Evolutionary conservation across 2,329 filamentous ascomycete species (phyloP).

Genomic region (Aspergillus alliaceus): DNA sequence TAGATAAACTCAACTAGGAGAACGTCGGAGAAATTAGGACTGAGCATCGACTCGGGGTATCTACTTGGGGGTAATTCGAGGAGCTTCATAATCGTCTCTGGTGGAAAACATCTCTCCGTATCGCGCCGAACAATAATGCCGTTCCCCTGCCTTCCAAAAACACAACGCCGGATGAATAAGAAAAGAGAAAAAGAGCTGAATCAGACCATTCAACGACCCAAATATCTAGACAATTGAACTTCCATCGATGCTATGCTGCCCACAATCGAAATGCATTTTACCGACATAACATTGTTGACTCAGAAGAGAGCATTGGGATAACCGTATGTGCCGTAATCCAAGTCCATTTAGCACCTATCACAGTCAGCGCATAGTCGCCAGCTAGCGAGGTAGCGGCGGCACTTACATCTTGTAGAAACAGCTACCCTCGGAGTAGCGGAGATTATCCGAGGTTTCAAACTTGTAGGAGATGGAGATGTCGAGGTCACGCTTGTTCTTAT

Average conservation of each 20-base stretch:
- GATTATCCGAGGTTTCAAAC: conserved; percentile 72
- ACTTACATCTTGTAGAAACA: conserved; percentile 74
- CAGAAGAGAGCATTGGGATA: conserved; percentile 17
- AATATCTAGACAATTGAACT: conserved; percentile 27
- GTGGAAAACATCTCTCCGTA: conserved; percentile 40
- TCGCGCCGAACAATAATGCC: conserved; percentile 42
- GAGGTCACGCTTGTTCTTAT: conserved; percentile 90
- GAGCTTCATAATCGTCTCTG: conserved; percentile 42
- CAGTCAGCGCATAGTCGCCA: conserved; percentile 24
- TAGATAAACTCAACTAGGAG: conserved; percentile 17
- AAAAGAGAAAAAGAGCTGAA: conserved; percentile 16
- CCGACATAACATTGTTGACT: conserved; percentile 19
- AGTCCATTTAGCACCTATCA: conserved; percentile 29
- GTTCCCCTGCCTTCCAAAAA: conserved; percentile 39
- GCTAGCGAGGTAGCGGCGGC: neutral
- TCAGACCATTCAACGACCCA: conserved; percentile 20
- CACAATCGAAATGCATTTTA: conserved; percentile 22
- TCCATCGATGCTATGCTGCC: conserved; percentile 32
- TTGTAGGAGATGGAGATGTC: conserved; percentile 87
- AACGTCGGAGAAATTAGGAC: conserved; percentile 37
- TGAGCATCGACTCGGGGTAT: conserved; percentile 53
- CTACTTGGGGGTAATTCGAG: conserved; percentile 48
- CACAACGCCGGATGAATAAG: conserved; percentile 31
- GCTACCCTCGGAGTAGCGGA: conserved; percentile 65
- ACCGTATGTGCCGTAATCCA: conserved; percentile 6